A percentile compares a stretch with the other conserved stretches of the same genome.
Conservation (phyloP, 2,329 filamentous ascomycete species). For the Diaporthe sp. region DNA sequence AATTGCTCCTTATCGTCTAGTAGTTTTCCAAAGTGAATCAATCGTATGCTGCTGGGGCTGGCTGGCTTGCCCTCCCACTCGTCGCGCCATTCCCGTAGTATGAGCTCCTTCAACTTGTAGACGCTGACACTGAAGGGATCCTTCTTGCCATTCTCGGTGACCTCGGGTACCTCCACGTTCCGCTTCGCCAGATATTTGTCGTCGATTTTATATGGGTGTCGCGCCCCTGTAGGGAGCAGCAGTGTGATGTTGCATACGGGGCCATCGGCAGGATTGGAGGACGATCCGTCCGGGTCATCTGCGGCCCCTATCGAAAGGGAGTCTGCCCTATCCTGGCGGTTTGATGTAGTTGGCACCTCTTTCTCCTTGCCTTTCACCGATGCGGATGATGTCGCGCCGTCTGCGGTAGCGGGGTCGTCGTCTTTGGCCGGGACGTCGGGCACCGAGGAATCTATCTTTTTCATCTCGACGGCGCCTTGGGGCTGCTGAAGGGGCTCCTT, state of each 20-base stretch:
- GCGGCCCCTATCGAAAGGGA: constrained; percentile 51
- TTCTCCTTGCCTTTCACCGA: constrained; percentile 49
- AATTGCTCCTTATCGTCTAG: constrained; percentile 89
- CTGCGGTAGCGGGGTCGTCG: constrained; percentile 22
- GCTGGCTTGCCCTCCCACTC: constrained; percentile 92
- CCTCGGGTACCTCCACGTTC: constrained; percentile 80
- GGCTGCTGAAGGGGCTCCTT: constrained; percentile 39
- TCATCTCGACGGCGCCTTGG: constrained; percentile 38
- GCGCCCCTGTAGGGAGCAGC: constrained; percentile 82
- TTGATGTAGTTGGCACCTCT: constrained; percentile 40
- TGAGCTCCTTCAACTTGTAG: constrained; percentile 94
- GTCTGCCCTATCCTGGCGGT: constrained; percentile 45
- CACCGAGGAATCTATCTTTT: constrained; percentile 34
- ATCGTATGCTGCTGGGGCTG: constrained; percentile 87
- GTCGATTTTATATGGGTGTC: constrained; percentile 92
- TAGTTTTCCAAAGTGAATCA: constrained; percentile 93
- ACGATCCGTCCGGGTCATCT: constrained; percentile 38
- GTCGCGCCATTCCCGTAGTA: constrained; percentile 90
- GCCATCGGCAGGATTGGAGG: constrained; percentile 45
- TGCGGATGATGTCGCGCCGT: constrained; percentile 40
- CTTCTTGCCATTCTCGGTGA: constrained; percentile 68
- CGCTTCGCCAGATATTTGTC: constrained; percentile 86
- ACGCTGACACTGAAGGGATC: constrained; percentile 93
- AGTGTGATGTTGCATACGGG: constrained; percentile 81
- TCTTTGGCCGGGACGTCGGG: constrained; percentile 40